phyloP scores from a whole-genome alignment of 2,329 filamentous ascomycete species.

The Penicillium sp. region DNA sequence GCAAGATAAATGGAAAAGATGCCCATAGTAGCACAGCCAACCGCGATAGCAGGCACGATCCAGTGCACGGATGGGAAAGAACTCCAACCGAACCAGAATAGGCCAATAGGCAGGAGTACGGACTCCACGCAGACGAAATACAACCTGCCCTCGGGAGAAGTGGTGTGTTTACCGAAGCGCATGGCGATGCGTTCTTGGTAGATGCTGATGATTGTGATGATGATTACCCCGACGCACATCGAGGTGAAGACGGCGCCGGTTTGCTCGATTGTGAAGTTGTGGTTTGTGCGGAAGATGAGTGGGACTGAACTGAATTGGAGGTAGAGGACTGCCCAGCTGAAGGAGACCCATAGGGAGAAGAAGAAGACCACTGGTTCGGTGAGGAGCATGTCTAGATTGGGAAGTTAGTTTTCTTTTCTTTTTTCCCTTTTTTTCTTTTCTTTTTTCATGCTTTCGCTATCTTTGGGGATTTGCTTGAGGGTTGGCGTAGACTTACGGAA shows the following conservation, averaged over 20 bases:
- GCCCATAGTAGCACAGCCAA: slow-evolving; percentile 69
- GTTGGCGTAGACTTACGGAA: slow-evolving; percentile 48
- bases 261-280: slow-evolving; percentile 60
- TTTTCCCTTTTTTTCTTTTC: too few species aligned
- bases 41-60: slow-evolving; percentile 61
- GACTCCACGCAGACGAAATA: slow-evolving; percentile 76
- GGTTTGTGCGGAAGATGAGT: slow-evolving; percentile 60
- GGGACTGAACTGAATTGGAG: slow-evolving; percentile 74
- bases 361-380: slow-evolving; percentile 56
- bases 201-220: slow-evolving; percentile 62
- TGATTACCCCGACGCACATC: slow-evolving; percentile 57
- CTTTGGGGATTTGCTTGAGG: background rate
- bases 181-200: slow-evolving; percentile 61
- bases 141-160: slow-evolving; percentile 63
- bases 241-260: slow-evolving; percentile 65
- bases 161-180: slow-evolving; percentile 39
- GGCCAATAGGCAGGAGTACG: slow-evolving; percentile 64
- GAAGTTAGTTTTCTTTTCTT: background rate
- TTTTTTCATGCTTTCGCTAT: background rate
- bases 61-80: slow-evolving; percentile 56
- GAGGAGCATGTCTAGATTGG: slow-evolving; percentile 44
- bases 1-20: slow-evolving; percentile 81
- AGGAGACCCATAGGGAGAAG: slow-evolving; percentile 83
- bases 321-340: slow-evolving; percentile 83
- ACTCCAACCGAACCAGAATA: slow-evolving; percentile 74